Conservation (phyloP, 495 filamentous ascomycete genomes). For the Podospora appendiculata region DNA sequence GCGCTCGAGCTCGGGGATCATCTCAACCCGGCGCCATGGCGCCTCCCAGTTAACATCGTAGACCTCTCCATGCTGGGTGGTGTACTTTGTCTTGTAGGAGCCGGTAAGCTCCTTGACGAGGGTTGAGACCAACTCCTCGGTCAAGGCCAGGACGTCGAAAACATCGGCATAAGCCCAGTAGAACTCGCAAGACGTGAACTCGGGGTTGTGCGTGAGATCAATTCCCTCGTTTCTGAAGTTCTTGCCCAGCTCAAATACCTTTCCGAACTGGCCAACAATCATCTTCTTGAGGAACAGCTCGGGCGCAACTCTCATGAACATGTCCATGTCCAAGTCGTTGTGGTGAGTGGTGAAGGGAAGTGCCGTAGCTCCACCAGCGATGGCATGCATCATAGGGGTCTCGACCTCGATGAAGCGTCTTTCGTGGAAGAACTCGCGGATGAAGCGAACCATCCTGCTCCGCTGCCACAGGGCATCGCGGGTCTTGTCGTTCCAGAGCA, state of each 20-base stretch:
- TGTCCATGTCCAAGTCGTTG: conserved; percentile 86
- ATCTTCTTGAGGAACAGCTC: conserved; percentile 94
- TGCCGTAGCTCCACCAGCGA: conserved; percentile 91
- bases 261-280: conserved; percentile 77
- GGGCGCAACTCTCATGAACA: conserved; percentile 85
- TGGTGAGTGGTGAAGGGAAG: conserved; percentile 93
- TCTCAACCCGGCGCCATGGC: conserved; percentile 89
- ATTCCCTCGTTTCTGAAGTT: conserved; percentile 94
- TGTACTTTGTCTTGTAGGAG: conserved; percentile 72
- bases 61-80: conserved; percentile 70
- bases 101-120: conserved; percentile 88
- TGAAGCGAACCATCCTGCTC: conserved; percentile 74
- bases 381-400: conserved; percentile 95
- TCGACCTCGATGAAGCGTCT: conserved; percentile 90
- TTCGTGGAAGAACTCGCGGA: conserved; percentile 79
- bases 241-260: conserved; percentile 78
- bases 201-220: conserved; percentile 84
- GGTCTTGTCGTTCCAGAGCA: conserved; percentile 88
- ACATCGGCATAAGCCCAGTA: conserved; percentile 94
- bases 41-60: conserved; percentile 92
- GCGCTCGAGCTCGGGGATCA: conserved; percentile 92
- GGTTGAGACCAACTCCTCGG: conserved; percentile 89
- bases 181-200: conserved; percentile 97
- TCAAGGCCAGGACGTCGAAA: conserved; percentile 84
- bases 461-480: conserved; percentile 76